Evolutionary conservation across 164 flowering plant species (phyloP), one percentile per base, ranked within the genome.

Genomic region (Magnolia officinalis): DNA sequence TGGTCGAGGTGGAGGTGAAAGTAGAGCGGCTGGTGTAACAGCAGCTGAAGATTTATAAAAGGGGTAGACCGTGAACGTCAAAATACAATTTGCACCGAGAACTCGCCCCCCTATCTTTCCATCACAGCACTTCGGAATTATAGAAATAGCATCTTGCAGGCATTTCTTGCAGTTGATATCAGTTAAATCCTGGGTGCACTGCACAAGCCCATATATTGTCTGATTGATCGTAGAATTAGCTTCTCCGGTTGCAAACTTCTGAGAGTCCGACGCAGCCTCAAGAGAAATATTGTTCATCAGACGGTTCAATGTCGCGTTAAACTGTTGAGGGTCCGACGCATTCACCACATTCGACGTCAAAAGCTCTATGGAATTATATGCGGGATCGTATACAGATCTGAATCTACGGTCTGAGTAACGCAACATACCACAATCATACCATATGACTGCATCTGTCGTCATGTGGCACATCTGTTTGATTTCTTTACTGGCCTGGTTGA

Each of bases 401-500:
- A 50, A 21, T 11, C 23, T 13, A 18, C 8, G 16, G 61, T 50
- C 16, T 0, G 76, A 74, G 77, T 83, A 83, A 4, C 68, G 73
- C 5, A 83, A 8, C 52, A 58, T 23, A 58, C 85, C 79, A 2
- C 74, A 45, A 37, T 83, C 82, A 26, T 81, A 81, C 83, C 82
- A 78, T 2, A 81, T 74, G 50, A 69, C 11, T 0, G 77, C 73
- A 2, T 19, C 49, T 16, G 59, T 80, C 4, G 23, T 66, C 45
- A 37, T 37, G 0, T 64, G 73, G 52, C 83, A 78, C 1, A 45
- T 50, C 2, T 14, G 11, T 0, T 8, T 8, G 21, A 78, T 26
- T 3, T 61, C 65, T 2, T 7, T 10, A 11, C 18, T 4, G 2
- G 83, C 83, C 3, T 50, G 37, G 31, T n/a, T 8, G 8, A 76